These are phyloP conservation scores for Penicillium concentricum DNA, from an alignment of 2,329 filamentous ascomycete genomes.

Conservation along the genomic window DNA sequence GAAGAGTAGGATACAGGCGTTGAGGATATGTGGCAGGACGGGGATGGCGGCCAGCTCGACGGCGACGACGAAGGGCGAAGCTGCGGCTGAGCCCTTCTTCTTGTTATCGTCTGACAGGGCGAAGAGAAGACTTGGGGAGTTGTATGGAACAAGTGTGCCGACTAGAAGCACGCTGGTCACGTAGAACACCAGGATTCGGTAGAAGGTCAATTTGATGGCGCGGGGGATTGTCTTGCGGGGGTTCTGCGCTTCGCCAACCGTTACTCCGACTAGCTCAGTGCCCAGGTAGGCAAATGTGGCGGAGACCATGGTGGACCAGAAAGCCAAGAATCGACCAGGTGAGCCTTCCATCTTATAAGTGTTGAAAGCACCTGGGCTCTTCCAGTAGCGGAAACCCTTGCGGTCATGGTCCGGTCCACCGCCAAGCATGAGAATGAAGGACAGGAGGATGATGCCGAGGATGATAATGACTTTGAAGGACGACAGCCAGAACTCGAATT, in stretches of 20 bases:
- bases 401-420: constrained; percentile 63
- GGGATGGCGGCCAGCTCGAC: constrained; percentile 64
- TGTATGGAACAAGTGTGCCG: constrained; percentile 73
- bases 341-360: constrained; percentile 46
- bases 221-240: constrained; percentile 73
- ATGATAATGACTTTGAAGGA: constrained; percentile 70
- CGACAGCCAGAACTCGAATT: constrained; percentile 61
- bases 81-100: constrained; percentile 54
- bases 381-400: constrained; percentile 67
- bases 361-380: constrained; percentile 59
- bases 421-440: constrained; percentile 62
- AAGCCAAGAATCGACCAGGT: constrained; percentile 58
- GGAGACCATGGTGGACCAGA: constrained; percentile 71
- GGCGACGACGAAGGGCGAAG: constrained; percentile 74
- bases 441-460: constrained; percentile 64
- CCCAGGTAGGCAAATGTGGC: constrained; percentile 78
- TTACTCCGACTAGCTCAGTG: constrained; percentile 74
- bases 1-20: constrained; percentile 71
- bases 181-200: constrained; percentile 80
- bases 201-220: constrained; percentile 78
- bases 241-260: constrained; percentile 76
- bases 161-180: constrained; percentile 70
- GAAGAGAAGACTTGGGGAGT: constrained; percentile 60
- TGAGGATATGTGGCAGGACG: constrained; percentile 65
- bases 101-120: constrained; percentile 25